Evolutionary conservation across 257 asterid genomes (phyloP).

Genomic region (Solanum chiquidenum): DNA sequence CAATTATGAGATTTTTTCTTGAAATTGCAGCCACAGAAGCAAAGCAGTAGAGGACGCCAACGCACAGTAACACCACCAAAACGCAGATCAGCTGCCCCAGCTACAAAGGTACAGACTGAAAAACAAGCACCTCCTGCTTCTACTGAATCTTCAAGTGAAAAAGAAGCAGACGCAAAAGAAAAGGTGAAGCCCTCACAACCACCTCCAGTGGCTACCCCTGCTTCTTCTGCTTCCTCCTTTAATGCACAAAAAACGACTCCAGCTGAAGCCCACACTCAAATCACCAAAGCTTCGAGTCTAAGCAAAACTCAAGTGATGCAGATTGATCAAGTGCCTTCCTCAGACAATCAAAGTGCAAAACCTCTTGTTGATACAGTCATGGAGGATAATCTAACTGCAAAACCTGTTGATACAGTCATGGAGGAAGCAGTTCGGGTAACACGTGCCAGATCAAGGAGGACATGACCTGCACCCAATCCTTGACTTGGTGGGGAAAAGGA

Average conservation of each 20-base stretch:
- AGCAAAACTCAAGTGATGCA: not conserved
- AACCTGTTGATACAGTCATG: not conserved
- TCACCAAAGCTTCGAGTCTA: constrained; percentile 12
- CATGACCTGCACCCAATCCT: not conserved
- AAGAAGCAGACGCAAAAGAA: constrained; percentile 30
- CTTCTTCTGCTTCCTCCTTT: constrained; percentile 22
- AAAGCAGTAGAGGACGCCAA: constrained; percentile 22
- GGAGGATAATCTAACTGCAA: not conserved
- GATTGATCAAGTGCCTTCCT: not conserved
- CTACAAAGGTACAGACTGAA: constrained; percentile 22
- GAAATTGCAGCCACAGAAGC: constrained; percentile 6
- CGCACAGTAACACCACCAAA: constrained; percentile 23
- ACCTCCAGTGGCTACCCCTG: constrained; percentile 18
- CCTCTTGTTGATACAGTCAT: not conserved
- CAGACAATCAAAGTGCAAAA: not conserved
- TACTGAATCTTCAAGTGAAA: constrained; percentile 31
- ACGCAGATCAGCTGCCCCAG: constrained; percentile 10
- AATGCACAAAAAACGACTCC: constrained; percentile 39
- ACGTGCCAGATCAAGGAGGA: constrained; percentile 11
- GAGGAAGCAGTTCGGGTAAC: constrained; percentile 4
- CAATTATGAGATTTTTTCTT: not conserved
- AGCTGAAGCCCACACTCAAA: constrained; percentile 14
- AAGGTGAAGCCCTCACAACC: constrained; percentile 26
- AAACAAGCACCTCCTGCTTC: constrained; percentile 33
- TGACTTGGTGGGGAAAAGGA: constrained; percentile 1